These are phyloP conservation scores for Nadsonia starkeyi-henricii DNA, from an alignment of 1,139 yeast genomes.

Conservation along the genomic window DNA sequence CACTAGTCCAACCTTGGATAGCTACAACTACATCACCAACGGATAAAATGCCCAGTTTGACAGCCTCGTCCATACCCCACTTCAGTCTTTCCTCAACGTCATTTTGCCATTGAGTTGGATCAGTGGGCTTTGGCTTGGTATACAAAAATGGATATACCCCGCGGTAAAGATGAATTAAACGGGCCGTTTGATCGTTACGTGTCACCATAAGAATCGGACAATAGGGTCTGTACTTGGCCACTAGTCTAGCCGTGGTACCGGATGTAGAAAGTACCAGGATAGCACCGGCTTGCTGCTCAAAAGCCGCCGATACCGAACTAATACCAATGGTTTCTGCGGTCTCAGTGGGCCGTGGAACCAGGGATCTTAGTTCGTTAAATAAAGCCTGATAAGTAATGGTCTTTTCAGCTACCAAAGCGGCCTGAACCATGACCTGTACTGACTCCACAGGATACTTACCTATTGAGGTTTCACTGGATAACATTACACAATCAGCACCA, in stretches of 20 bases:
- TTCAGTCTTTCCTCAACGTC: constrained; percentile 92
- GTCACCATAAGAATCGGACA: constrained; percentile 98
- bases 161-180: constrained; percentile 91
- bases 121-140: constrained; percentile 44
- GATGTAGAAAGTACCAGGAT: constrained; percentile 91
- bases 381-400: constrained; percentile 83
- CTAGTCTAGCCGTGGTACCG: constrained; percentile 90
- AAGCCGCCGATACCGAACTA: constrained; percentile 91
- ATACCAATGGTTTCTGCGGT: constrained; percentile 96
- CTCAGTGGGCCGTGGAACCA: constrained; percentile 79
- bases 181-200: constrained; percentile 84
- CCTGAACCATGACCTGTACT: constrained; percentile 97
- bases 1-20: constrained; percentile 70
- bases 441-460: constrained; percentile 97
- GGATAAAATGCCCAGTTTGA: constrained; percentile 69
- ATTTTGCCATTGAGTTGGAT: constrained; percentile 66
- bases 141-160: constrained; percentile 97
- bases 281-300: constrained; percentile 94
- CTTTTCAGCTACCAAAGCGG: constrained; percentile 91
- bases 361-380: constrained; percentile 77
- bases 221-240: constrained; percentile 94
- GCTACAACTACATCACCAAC: constrained; percentile 87
- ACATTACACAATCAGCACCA: constrained; percentile 99
- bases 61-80: constrained; percentile 88
- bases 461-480: constrained; percentile 98